Evolutionary conservation across 1,284 basidiomycete species (phyloP).

Genomic region (Salmacisia buchloeana): DNA sequence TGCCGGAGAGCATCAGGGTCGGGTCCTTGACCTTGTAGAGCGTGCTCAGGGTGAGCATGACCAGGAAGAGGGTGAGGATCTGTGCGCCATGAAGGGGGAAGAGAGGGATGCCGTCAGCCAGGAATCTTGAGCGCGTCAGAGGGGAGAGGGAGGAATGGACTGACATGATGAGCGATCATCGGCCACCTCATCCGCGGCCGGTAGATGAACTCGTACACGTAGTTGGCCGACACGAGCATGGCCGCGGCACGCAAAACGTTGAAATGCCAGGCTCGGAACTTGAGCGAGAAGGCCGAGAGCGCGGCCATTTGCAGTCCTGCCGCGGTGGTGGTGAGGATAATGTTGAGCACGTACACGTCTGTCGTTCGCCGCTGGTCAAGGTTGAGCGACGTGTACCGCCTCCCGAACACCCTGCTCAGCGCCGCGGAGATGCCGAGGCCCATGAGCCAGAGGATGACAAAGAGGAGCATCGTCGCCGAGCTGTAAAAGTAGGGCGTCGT

Average conservation of each 20-base stretch:
- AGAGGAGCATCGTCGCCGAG: slow-evolving; percentile 1
- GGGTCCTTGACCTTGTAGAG: slow-evolving; percentile 23
- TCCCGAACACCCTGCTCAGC: background rate
- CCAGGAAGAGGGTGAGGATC: slow-evolving; percentile 22
- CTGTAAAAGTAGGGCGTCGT: slow-evolving; percentile 4
- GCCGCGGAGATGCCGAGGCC: background rate
- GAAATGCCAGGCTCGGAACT: background rate
- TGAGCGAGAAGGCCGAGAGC: background rate
- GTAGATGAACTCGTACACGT: slow-evolving; percentile 30
- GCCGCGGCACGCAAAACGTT: slow-evolving; percentile 4
- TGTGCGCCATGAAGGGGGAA: no score
- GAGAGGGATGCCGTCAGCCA: no score
- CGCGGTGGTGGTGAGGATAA: background rate
- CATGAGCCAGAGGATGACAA: background rate
- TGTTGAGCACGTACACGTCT: slow-evolving; percentile 5
- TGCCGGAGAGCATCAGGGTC: slow-evolving; percentile 15
- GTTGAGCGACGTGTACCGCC: background rate
- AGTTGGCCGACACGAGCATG: slow-evolving; percentile 17
- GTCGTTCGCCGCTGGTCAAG: slow-evolving; percentile 2
- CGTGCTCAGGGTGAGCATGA: slow-evolving; percentile 11
- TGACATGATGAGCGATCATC: slow-evolving; percentile 27
- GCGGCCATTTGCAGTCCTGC: background rate
- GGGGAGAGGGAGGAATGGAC: no score
- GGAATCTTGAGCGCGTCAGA: no score
- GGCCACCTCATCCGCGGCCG: slow-evolving; percentile 21